A percentile compares a stretch with the other conserved stretches of the same genome.
Conservation (phyloP, 23 red algal genomes). For the Gracilaria caudata region DNA sequence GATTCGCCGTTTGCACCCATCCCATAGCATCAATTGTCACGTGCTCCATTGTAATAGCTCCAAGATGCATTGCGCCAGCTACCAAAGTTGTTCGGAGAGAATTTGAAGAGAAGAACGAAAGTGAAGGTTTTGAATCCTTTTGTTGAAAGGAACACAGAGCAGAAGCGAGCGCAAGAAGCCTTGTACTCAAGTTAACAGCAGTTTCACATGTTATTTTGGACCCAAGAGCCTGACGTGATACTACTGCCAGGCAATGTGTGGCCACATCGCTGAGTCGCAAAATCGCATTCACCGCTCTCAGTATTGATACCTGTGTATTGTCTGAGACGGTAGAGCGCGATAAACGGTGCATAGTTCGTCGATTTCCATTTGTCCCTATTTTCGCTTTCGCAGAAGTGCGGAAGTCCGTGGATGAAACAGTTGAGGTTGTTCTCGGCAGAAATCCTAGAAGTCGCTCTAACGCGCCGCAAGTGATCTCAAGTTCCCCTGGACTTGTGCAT, state of each 20-base stretch:
- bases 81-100: constrained; percentile 68
- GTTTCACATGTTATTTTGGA: constrained; percentile 55
- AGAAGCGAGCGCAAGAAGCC: constrained; percentile 56
- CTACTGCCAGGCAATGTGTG: constrained; percentile 64
- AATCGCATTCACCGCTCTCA: constrained; percentile 63
- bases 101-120: constrained; percentile 70
- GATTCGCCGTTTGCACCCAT: constrained; percentile 62
- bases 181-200: constrained; percentile 53
- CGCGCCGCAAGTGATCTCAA: constrained; percentile 52
- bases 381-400: constrained; percentile 35
- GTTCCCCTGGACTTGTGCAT: constrained; percentile 54
- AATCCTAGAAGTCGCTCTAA: constrained; percentile 47
- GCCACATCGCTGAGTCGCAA: constrained; percentile 66
- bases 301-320: constrained; percentile 47
- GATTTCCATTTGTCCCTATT: constrained; percentile 12
- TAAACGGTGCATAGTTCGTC: constrained; percentile 37
- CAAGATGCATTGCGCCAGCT: constrained; percentile 69
- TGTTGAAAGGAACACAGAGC: constrained; percentile 43
- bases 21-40: constrained; percentile 56
- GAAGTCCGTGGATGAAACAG: constrained; percentile 23
- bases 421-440: constrained; percentile 23
- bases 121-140: constrained; percentile 34
- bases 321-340: constrained; percentile 18
- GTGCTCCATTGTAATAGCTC: constrained; percentile 52
- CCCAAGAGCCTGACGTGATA: constrained; percentile 50